Conservation (phyloP, 2,329 filamentous ascomycete genomes). For the Epicoccum nigrum region DNA sequence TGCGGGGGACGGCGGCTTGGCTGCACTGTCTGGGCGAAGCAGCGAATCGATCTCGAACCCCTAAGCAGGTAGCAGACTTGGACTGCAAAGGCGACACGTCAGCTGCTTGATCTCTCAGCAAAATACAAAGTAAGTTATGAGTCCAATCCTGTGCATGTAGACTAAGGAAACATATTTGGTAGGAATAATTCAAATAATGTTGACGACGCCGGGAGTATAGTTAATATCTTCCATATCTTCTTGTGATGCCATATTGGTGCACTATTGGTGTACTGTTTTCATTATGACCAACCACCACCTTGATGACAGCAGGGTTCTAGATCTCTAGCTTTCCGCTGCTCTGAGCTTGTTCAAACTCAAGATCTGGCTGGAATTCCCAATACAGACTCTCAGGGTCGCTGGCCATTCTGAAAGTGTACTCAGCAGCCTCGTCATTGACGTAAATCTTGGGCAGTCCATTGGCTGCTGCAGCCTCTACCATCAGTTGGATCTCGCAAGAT, state of each 20-base stretch:
- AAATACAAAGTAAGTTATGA: too few species aligned
- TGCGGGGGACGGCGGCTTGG: conserved; percentile 5
- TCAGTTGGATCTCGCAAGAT: conserved; percentile 70
- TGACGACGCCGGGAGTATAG: too few species aligned
- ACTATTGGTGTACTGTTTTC: too few species aligned
- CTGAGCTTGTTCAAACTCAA: conserved; percentile 53
- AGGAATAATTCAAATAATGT: too few species aligned
- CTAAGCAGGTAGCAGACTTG: too few species aligned
- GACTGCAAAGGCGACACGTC: too few species aligned
- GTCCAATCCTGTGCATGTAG: too few species aligned
- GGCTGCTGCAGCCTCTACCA: conserved; percentile 69
- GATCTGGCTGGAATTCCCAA: conserved; percentile 60
- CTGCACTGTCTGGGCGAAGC: background rate
- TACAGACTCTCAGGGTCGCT: conserved; percentile 58
- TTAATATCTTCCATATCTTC: too few species aligned
- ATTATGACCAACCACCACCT: too few species aligned
- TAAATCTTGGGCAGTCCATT: conserved; percentile 59
- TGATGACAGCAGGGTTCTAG: background rate
- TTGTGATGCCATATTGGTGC: too few species aligned
- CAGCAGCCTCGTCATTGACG: conserved; percentile 62
- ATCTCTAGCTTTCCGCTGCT: conserved; percentile 33
- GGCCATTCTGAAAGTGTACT: conserved; percentile 58
- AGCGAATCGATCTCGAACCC: background rate
- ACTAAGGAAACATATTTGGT: too few species aligned
- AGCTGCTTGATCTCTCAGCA: too few species aligned